Percentiles rank a stretch among this genome's conserved stretches.
Conservation (phyloP, 495 filamentous ascomycete species). For the Neurospora sp. region DNA sequence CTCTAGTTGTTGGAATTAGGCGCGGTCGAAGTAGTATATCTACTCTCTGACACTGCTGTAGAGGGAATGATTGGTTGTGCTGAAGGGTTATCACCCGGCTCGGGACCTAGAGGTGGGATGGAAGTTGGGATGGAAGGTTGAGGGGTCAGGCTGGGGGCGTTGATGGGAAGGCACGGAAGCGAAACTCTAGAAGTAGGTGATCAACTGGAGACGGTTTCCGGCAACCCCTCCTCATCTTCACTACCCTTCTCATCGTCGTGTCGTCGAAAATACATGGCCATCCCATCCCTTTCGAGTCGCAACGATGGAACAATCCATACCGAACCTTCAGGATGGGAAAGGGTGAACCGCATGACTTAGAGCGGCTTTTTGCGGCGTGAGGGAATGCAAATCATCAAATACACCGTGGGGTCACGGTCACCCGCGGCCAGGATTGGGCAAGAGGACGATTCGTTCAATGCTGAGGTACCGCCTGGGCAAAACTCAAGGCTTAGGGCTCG, state of each 20-base stretch:
- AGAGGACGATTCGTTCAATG: slow-evolving; percentile 21
- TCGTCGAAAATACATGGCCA: background rate
- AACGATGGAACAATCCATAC: slow-evolving; percentile 40
- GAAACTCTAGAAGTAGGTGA: background rate
- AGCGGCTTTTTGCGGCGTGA: slow-evolving; percentile 24
- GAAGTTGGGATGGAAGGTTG: background rate
- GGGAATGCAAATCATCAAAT: slow-evolving; percentile 15
- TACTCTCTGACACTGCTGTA: background rate
- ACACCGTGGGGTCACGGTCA: no score
- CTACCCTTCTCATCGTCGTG: background rate
- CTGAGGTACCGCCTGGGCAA: slow-evolving; percentile 20
- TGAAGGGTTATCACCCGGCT: background rate
- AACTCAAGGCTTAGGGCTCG: slow-evolving; percentile 9
- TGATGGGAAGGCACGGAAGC: background rate
- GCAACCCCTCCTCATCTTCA: background rate
- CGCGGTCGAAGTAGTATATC: background rate
- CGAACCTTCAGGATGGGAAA: slow-evolving; percentile 41
- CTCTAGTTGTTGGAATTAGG: no score
- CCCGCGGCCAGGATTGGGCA: background rate
- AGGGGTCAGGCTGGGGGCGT: background rate
- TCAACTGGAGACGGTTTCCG: background rate
- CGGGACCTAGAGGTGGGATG: background rate
- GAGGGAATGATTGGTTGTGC: background rate
- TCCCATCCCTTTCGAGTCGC: background rate
- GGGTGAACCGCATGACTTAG: no score